These are phyloP conservation scores for Arctium minus DNA, from an alignment of 129 eudicot species.

Conservation along the genomic window DNA sequence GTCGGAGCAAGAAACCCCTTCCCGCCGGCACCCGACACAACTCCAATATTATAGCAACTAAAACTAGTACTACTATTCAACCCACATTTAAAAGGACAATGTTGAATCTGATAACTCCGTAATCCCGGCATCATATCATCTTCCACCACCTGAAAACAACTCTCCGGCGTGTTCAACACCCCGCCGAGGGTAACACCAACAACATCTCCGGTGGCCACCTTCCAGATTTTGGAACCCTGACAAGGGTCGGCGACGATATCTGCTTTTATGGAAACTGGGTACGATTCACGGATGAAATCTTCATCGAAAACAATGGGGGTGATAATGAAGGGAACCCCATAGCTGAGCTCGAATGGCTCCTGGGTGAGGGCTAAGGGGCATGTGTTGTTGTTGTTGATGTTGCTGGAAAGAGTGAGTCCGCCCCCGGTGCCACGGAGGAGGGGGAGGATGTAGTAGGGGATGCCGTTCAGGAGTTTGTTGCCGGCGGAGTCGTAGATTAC, in stretches of 20 bases:
- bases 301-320: conserved; percentile 26
- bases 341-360: conserved; percentile 24
- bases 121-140: conserved; percentile 33
- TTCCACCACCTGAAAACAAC: conserved; percentile 34
- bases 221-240: conserved; percentile 17
- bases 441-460: conserved; percentile 31
- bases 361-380: conserved; percentile 25
- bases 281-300: conserved; percentile 18
- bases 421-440: conserved; percentile 34
- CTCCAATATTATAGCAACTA: conserved; percentile 25
- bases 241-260: conserved; percentile 17
- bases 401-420: conserved; percentile 15
- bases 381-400: conserved; percentile 2
- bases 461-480: conserved; percentile 18
- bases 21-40: conserved; percentile 3
- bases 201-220: neutral
- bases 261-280: conserved; percentile 12
- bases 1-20: conserved; percentile 9
- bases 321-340: conserved; percentile 27
- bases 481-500: conserved; percentile 27
- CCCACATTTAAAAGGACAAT: conserved; percentile 33
- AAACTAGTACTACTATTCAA: neutral
- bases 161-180: conserved; percentile 11
- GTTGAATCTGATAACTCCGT: conserved; percentile 25
- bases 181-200: conserved; percentile 6